Percentiles rank a stretch among this genome's conserved stretches.
Evolutionary conservation across 345 rosid species (phyloP).

Genomic region (Syzygium oleosum): DNA sequence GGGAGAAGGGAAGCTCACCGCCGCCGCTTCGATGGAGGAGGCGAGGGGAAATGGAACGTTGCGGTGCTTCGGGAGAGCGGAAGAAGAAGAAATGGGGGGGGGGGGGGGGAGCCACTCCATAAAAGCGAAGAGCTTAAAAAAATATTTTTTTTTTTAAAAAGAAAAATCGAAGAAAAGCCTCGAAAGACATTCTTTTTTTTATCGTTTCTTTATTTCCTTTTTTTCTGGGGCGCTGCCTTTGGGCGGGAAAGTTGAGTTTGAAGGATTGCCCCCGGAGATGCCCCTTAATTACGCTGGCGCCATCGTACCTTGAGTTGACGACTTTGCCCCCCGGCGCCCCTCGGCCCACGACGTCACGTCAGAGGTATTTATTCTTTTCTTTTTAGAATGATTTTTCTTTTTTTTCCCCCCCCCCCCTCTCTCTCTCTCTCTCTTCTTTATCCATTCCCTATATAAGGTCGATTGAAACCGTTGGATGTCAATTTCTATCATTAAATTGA

Average conservation of each 20-base stretch:
- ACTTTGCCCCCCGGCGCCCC: background rate
- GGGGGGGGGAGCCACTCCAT: background rate
- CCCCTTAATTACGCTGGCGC: background rate
- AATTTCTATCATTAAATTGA: background rate
- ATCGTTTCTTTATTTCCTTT: background rate
- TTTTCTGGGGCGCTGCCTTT: background rate
- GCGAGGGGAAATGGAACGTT: background rate
- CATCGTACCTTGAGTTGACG: background rate
- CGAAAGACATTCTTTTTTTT: background rate
- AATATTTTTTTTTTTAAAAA: background rate
- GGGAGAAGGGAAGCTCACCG: background rate
- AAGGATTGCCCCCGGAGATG: background rate
- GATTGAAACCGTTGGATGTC: background rate
- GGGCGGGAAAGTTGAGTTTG: slow-evolving; percentile 7
- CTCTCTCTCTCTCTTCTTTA: too few species aligned
- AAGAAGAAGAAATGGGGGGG: background rate
- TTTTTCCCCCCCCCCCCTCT: too few species aligned
- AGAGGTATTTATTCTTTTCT: too few species aligned
- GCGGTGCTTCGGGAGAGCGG: background rate
- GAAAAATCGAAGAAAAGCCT: background rate
- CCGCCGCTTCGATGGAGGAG: background rate
- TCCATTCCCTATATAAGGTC: too few species aligned
- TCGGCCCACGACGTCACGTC: background rate
- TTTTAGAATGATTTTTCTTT: too few species aligned
- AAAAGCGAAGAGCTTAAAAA: background rate